phyloP scores from a whole-genome alignment of 1,139 yeast species.

The Sugiyamaella grinbergsii region DNA sequence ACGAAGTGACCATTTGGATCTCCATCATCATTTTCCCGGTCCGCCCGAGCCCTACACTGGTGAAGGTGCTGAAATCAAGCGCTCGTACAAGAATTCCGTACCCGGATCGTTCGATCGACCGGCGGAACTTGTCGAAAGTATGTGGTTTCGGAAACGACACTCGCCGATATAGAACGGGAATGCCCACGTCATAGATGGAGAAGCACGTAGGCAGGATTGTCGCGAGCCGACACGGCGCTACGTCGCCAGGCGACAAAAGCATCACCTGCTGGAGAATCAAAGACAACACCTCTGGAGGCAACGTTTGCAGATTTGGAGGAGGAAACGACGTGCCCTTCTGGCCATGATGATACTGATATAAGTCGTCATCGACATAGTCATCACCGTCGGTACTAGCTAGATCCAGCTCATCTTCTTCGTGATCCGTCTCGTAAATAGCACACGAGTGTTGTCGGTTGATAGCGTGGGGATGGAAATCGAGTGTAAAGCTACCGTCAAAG shows the following conservation, averaged over 20 bases:
- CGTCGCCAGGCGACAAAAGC: conserved; percentile 25
- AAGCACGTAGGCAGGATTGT: conserved; percentile 40
- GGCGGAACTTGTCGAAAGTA: conserved; percentile 71
- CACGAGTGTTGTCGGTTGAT: background rate
- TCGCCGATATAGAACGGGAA: conserved; percentile 58
- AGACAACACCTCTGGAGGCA: conserved; percentile 41
- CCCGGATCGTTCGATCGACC: conserved; percentile 54
- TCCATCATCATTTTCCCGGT: conserved; percentile 88
- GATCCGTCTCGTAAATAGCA: conserved; percentile 15
- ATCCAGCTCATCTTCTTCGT: conserved; percentile 14
- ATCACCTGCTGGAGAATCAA: conserved; percentile 39
- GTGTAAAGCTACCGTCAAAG: conserved; percentile 3
- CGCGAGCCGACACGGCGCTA: conserved; percentile 31
- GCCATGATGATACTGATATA: background rate
- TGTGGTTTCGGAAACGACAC: conserved; percentile 80
- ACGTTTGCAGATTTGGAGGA: conserved; percentile 27
- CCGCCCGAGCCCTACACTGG: conserved; percentile 87
- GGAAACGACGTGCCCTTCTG: background rate
- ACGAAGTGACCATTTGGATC: conserved; percentile 84
- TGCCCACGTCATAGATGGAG: conserved; percentile 43
- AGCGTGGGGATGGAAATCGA: background rate
- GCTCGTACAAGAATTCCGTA: conserved; percentile 71
- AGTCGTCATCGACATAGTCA: background rate
- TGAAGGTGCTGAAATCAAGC: conserved; percentile 84
- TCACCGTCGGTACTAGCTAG: background rate